Evolutionary conservation across 1,284 basidiomycete genomes (phyloP).

Genomic region (Pyrrhoderma lamaoense): DNA sequence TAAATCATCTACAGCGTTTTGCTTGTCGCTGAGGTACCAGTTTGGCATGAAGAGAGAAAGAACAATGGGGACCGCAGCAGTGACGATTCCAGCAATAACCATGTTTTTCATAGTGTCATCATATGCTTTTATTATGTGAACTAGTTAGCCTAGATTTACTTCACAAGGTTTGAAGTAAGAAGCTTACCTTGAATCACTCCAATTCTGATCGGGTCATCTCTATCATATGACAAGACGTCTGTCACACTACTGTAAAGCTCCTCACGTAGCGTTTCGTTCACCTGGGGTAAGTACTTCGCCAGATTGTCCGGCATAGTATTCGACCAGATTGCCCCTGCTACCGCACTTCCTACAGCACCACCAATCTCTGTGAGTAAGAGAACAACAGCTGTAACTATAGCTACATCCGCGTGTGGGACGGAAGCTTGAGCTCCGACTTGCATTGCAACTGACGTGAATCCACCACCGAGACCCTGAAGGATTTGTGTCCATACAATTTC

Average conservation of each 20-base stretch:
- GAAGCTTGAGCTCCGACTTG: constrained; percentile 77
- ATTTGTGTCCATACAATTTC: constrained; percentile 67
- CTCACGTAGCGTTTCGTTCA: constrained; percentile 30
- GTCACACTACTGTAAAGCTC: constrained; percentile 47
- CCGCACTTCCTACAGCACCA: constrained; percentile 61
- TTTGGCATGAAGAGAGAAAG: constrained; percentile 38
- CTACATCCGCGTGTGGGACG: constrained; percentile 71
- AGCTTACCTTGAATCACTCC: constrained; percentile 47
- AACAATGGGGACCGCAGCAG: constrained; percentile 34
- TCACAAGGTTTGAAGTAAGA: neutral
- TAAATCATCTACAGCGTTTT: constrained; percentile 36
- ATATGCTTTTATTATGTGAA: constrained; percentile 36
- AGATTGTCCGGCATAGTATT: constrained; percentile 55
- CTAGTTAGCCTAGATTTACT: too few relatives aligned
- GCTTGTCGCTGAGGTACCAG: constrained; percentile 40
- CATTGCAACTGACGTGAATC: constrained; percentile 60
- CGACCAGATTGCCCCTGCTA: constrained; percentile 55
- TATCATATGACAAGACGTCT: constrained; percentile 36
- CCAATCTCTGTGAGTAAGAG: constrained; percentile 77
- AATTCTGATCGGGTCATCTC: constrained; percentile 46
- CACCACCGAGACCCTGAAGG: constrained; percentile 74
- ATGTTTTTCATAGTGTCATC: constrained; percentile 49
- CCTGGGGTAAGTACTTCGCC: constrained; percentile 41
- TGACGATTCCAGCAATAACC: constrained; percentile 38
- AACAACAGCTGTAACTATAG: constrained; percentile 75